A percentile compares a stretch with the other conserved stretches of the same genome.
These are phyloP conservation scores for Lizonia empirigonia DNA, from an alignment of 2,329 filamentous ascomycete genomes.

Conservation along the genomic window DNA sequence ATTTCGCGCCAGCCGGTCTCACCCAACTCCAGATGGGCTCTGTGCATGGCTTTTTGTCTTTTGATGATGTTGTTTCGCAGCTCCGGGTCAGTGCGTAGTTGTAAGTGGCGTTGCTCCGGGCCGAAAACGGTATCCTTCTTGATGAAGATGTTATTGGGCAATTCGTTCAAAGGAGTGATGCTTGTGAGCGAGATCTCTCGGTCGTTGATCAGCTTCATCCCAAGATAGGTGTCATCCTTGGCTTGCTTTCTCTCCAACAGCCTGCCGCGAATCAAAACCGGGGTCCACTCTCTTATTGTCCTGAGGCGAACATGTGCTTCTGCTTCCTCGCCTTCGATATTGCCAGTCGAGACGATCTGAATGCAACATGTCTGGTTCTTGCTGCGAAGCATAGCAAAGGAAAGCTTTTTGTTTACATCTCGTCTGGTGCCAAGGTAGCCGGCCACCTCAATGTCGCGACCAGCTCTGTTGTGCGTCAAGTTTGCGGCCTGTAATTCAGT, in stretches of 20 bases:
- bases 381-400: slow-evolving; percentile 68
- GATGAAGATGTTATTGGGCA: slow-evolving; percentile 77
- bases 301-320: slow-evolving; percentile 49
- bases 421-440: slow-evolving; percentile 75
- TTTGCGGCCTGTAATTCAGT: slow-evolving; percentile 1
- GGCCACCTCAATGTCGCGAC: slow-evolving; percentile 21
- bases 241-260: slow-evolving; percentile 52
- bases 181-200: slow-evolving; percentile 67
- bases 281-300: slow-evolving; percentile 56
- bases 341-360: slow-evolving; percentile 57
- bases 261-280: slow-evolving; percentile 60
- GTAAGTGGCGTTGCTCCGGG: slow-evolving; percentile 77
- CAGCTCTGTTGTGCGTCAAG: slow-evolving; percentile 7
- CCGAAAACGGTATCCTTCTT: slow-evolving; percentile 75
- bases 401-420: slow-evolving; percentile 70
- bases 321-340: slow-evolving; percentile 29
- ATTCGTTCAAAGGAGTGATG: slow-evolving; percentile 72
- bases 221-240: slow-evolving; percentile 38
- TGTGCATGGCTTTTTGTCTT: slow-evolving; percentile 65
- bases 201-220: slow-evolving; percentile 42
- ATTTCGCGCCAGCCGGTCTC: slow-evolving; percentile 71
- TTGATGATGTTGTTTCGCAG: slow-evolving; percentile 73
- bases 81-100: slow-evolving; percentile 74
- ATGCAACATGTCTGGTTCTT: slow-evolving; percentile 53
- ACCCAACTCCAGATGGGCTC: slow-evolving; percentile 61